Base-by-base conservation (phyloP, 2,329 filamentous ascomycete species). In the Lachnellula subtilissima region DNA sequence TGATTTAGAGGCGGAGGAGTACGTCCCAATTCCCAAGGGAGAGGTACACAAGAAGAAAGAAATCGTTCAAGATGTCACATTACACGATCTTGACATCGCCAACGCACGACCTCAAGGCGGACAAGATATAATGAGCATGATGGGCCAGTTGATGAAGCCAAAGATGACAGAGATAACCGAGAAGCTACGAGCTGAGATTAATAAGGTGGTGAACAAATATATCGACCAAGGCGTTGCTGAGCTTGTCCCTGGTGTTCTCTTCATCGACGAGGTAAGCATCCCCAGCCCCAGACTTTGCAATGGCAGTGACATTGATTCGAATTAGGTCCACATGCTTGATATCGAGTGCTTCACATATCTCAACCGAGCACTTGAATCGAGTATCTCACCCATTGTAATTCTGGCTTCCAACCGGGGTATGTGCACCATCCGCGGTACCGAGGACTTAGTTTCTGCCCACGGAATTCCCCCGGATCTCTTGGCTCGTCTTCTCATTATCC, bases 31-130 rank as follows among this genome's bases (percentile, higher is more conserved):
- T 61, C 94, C 94, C 56, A 99, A 99, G 78, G 94, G 94, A 56
- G 94, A 99, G 69, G 94, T 99, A 53, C 94, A 97, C 79, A 99
- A 99, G 84, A 97, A 97, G 85, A 99, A 99, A 80, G 94, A 99
- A 76, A 96, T 99, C 65, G 94, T 99, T 37, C 94, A 99, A 73
- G 94, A 99, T 69, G 94, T 99, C 61, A 97, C 94, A 47, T 81
- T 99, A 62, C 94, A 99, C 73, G 94, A 99, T 70, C 79, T 99
- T 55, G 94, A 99, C 70, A 88, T 97, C 61, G 94, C 94, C 62
- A 99, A 99, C 69, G 89, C 94, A 14, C 81, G 93, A 67, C 94
- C 94, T 4, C 91, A 97, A 77, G 94, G 94, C 52, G 94, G 94
- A 46, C 94, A 99, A 78, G 94, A 99, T 73, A 96, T 99, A 64